Evolutionary conservation across 768 basidiomycete genomes (phyloP).

Genomic region (Agrocybe pediades): DNA sequence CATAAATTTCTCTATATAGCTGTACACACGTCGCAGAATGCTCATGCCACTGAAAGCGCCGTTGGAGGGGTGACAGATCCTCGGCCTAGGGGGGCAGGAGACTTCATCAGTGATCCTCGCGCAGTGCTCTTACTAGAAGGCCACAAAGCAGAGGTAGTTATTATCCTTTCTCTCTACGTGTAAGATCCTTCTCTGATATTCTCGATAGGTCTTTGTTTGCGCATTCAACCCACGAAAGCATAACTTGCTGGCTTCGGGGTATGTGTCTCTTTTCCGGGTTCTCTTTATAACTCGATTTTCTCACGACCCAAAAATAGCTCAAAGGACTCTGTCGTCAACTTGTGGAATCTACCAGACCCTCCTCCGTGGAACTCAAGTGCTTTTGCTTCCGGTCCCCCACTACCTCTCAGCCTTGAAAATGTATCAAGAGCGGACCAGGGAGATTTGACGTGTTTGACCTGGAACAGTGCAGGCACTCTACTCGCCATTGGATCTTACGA

Average conservation of each 20-base stretch:
- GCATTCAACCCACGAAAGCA: conserved; percentile 71
- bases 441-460: conserved; percentile 78
- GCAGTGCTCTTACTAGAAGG: conserved; percentile 50
- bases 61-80: conserved; percentile 28
- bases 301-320: conserved; percentile 48
- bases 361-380: conserved; percentile 28
- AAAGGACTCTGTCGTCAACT: conserved; percentile 72
- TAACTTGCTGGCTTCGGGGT: conserved; percentile 76
- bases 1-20: not conserved
- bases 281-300: conserved; percentile 5
- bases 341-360: conserved; percentile 66
- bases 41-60: conserved; percentile 18
- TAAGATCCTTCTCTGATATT: not conserved
- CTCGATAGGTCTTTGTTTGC: conserved; percentile 74
- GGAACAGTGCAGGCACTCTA: conserved; percentile 73
- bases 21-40: conserved; percentile 17
- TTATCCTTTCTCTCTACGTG: not conserved
- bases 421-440: conserved; percentile 46
- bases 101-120: conserved; percentile 40
- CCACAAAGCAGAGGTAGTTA: conserved; percentile 63
- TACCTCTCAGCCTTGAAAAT: conserved; percentile 50
- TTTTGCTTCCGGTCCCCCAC: conserved; percentile 31
- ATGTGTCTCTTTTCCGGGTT: conserved; percentile 19
- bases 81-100: conserved; percentile 42
- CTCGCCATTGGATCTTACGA: conserved; percentile 83